Evolutionary conservation across 108 stramenopile species (phyloP).

Genomic region (Nitzschia sp.): DNA sequence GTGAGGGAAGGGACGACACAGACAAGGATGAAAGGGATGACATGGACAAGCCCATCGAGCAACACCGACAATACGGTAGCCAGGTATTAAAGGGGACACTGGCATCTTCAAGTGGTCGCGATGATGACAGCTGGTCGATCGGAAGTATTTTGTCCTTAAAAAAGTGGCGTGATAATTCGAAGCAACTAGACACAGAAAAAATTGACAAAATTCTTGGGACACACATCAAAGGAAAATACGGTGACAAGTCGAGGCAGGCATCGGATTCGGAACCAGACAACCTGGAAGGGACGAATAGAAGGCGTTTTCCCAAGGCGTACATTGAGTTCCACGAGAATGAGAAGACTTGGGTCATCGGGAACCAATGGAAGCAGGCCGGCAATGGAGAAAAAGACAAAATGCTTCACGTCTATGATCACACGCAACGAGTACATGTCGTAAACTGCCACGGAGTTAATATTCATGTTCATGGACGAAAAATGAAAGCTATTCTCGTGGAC

Average conservation of each 20-base stretch:
- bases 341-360: slow-evolving; percentile 11
- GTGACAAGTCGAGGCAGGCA: not conserved
- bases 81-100: not conserved
- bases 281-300: not conserved
- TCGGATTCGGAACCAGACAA: not conserved
- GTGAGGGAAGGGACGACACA: not conserved
- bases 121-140: slow-evolving; percentile 20
- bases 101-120: not conserved
- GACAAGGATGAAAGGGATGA: not conserved
- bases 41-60: slow-evolving; percentile 9
- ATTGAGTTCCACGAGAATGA: slow-evolving; percentile 15
- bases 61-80: not conserved
- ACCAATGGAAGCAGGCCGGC: slow-evolving; percentile 7
- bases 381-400: slow-evolving; percentile 12
- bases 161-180: slow-evolving; percentile 9
- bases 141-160: slow-evolving; percentile 16
- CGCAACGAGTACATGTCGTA: slow-evolving; percentile 14
- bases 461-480: slow-evolving; percentile 76
- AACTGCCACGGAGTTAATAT: slow-evolving; percentile 77
- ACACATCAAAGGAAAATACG: not conserved
- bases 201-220: slow-evolving; percentile 10
- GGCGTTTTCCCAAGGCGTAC: not conserved
- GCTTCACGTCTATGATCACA: slow-evolving; percentile 22
- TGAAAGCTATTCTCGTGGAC: slow-evolving; percentile 81
- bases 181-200: slow-evolving; percentile 6